These are phyloP conservation scores for Dictyostelium firmibasis DNA, from an alignment of 78 protist species.

Conservation along the genomic window DNA sequence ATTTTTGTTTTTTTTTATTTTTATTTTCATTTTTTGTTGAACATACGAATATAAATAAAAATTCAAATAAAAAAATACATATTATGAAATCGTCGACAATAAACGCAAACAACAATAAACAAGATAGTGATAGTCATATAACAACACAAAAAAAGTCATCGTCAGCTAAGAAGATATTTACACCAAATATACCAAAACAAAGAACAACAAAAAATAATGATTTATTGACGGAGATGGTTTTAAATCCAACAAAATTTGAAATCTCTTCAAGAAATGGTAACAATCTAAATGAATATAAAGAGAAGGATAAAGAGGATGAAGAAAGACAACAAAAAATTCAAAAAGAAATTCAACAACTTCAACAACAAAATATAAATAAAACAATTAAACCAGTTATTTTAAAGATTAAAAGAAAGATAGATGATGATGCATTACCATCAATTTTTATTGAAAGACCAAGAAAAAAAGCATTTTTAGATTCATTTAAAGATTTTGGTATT, in stretches of 20 bases:
- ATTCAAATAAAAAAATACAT: not conserved
- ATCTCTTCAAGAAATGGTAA: not conserved
- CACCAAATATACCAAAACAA: conserved; percentile 52
- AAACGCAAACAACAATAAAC: not conserved
- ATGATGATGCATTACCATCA: conserved; percentile 50
- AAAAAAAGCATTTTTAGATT: conserved; percentile 56
- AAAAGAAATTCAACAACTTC: not conserved
- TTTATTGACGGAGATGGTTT: not conserved
- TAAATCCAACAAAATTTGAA: conserved; percentile 14
- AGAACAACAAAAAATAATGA: not conserved
- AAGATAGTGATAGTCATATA: not conserved
- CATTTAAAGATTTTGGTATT: conserved; percentile 36
- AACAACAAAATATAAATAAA: not conserved
- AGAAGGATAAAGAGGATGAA: not conserved
- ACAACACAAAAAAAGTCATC: not conserved
- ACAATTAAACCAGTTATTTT: conserved; percentile 9
- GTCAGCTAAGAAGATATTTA: conserved; percentile 7
- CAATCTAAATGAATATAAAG: not conserved
- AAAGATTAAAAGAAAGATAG: conserved; percentile 72
- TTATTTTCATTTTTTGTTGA: not conserved
- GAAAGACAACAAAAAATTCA: conserved; percentile 5
- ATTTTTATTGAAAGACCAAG: conserved; percentile 73
- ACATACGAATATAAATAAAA: not conserved
- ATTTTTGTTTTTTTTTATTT: not conserved
- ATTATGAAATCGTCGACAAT: not conserved